Percentiles rank a stretch among this genome's conserved stretches.
These are phyloP conservation scores for Brasenia schreberi DNA, from an alignment of 164 flowering plant species.

Conservation along the genomic window DNA sequence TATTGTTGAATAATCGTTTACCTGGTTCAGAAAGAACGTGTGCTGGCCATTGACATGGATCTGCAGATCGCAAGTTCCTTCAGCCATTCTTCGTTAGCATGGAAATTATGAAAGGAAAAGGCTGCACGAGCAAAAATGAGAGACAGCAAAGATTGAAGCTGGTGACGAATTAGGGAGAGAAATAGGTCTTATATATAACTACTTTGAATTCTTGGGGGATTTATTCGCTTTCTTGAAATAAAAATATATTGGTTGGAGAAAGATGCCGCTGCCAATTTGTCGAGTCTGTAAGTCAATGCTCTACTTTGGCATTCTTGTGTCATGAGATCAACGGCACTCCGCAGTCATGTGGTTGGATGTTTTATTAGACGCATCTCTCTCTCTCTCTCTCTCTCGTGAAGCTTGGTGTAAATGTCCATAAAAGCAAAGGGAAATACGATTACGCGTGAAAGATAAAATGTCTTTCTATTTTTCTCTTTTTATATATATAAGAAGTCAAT, in stretches of 20 bases:
- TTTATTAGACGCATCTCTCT: too few species aligned
- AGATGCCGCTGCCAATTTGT: neutral
- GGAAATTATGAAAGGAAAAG: neutral
- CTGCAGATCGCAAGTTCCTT: slow-evolving; percentile 26
- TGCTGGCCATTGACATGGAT: slow-evolving; percentile 55
- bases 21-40: slow-evolving; percentile 60
- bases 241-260: neutral
- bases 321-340: too few species aligned
- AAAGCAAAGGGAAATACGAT: too few species aligned
- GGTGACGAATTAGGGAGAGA: neutral
- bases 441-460: too few species aligned
- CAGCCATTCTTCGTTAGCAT: slow-evolving; percentile 1
- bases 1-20: slow-evolving; percentile 7
- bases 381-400: too few species aligned
- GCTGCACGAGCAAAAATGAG: neutral
- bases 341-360: too few species aligned
- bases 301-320: neutral
- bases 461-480: too few species aligned
- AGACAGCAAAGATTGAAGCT: slow-evolving; percentile 1
- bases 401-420: too few species aligned
- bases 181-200: neutral
- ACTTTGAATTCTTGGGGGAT: neutral
- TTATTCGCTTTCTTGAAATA: neutral
- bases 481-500: too few species aligned
- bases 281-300: neutral